These are phyloP conservation scores for Suillus luteus DNA, from an alignment of 768 basidiomycete species.

Conservation along the genomic window DNA sequence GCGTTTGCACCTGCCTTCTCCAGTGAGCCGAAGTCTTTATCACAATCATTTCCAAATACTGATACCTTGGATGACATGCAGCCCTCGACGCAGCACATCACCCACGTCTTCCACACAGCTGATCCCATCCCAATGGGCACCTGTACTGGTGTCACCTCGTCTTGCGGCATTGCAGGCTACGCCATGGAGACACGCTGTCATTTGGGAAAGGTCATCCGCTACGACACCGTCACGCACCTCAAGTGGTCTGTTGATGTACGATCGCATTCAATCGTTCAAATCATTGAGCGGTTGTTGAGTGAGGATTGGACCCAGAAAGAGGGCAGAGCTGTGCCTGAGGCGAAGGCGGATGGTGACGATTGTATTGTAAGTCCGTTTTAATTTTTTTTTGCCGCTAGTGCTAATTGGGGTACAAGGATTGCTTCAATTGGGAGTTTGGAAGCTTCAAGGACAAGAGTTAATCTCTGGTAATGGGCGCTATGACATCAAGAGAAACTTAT, in stretches of 20 bases:
- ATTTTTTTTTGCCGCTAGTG: background rate
- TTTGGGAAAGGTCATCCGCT: constrained; percentile 76
- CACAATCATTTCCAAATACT: constrained; percentile 3
- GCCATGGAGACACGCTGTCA: constrained; percentile 90
- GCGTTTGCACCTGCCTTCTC: constrained; percentile 84
- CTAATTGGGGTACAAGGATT: constrained; percentile 49
- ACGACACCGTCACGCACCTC: constrained; percentile 82
- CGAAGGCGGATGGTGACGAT: constrained; percentile 58
- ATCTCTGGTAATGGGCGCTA: background rate
- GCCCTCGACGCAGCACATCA: constrained; percentile 76
- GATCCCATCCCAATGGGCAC: constrained; percentile 91
- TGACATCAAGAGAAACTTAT: background rate
- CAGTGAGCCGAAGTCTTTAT: constrained; percentile 46
- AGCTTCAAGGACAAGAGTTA: constrained; percentile 29
- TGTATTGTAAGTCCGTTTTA: constrained; percentile 54
- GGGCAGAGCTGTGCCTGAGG: constrained; percentile 45
- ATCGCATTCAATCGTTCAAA: constrained; percentile 68
- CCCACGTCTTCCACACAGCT: constrained; percentile 89
- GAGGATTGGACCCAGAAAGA: constrained; percentile 53
- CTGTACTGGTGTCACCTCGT: constrained; percentile 74
- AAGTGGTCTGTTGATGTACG: constrained; percentile 79
- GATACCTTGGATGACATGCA: constrained; percentile 26
- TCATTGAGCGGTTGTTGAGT: constrained; percentile 68
- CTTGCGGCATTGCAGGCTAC: constrained; percentile 83
- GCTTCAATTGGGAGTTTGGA: constrained; percentile 72